Evolutionary conservation across 2,329 filamentous ascomycete genomes (phyloP), one percentile per base, ranked within the genome.

Genomic region (Arthrobotrys conoides): DNA sequence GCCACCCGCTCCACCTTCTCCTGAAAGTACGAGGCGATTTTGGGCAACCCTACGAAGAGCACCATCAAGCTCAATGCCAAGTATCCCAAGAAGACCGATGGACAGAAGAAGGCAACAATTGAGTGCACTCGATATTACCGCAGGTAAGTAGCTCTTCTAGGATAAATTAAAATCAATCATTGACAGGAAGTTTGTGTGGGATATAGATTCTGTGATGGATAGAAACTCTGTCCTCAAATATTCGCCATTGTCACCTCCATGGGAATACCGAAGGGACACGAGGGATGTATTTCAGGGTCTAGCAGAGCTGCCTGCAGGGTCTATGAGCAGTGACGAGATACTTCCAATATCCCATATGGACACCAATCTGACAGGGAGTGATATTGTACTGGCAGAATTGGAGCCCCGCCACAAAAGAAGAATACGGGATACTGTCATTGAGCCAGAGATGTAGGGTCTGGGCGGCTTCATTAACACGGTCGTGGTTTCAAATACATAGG

Each of bases 241-340:
- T 12, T 67, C 59, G 4, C 59, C 59, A 14, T 66, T 36, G 36
- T 66, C 61, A 3, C 66, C 66, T 41, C 49, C 30, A 18, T 46
- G 46, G 24, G 61, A 57, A 18, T 41, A 51, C 24, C 66, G 55
- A 18, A 20, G 73, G 33, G 61, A 53, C 3, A 46, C 41, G 24
- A 38, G 27, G 12, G 61, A 53, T 16, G 10, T 63, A 18, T 77
- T 51, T 20, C 59, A 57, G 9, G 48, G 30, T 3, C 38, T 77
- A n/a, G 73, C 73, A 24, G 73, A 77, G 44, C 68, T 77, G 57
- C 73, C 73, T 36, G 73, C 73, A 4, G 73, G 61, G n/a, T 77
- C 73, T n/a, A 77, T 77, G 41, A 77, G 73, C 33, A 77, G 73
- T 55, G 61, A 71, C 24, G 67, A 77, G 38, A 63, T 67, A 49